Evolutionary conservation across 306 rosid species (phyloP).

Genomic region (Medicago ruthenica): DNA sequence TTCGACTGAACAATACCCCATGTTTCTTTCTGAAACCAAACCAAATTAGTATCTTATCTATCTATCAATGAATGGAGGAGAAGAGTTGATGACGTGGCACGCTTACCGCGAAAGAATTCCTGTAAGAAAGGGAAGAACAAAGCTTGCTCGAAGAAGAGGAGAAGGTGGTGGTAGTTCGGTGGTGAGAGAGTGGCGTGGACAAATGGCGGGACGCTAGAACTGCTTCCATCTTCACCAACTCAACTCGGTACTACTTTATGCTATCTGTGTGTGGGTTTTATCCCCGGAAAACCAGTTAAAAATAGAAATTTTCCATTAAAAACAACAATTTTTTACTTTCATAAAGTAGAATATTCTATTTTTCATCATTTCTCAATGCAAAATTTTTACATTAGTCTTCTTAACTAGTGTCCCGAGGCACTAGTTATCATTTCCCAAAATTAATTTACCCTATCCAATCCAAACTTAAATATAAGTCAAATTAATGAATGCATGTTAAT

Average conservation of each 20-base stretch:
- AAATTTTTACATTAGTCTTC: too few relatives aligned
- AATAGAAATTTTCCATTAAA: too few relatives aligned
- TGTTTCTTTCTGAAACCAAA: conserved; percentile 65
- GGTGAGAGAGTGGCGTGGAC: conserved; percentile 50
- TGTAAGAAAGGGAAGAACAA: conserved; percentile 64
- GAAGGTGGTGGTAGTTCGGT: conserved; percentile 29
- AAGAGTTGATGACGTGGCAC: background rate
- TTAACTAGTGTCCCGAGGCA: too few relatives aligned
- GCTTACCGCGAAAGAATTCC: conserved; percentile 80
- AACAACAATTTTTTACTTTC: too few relatives aligned
- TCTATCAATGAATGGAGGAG: background rate
- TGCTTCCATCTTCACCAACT: conserved; percentile 66
- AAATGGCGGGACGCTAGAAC: conserved; percentile 78
- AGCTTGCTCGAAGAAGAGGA: conserved; percentile 45
- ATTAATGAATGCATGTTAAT: too few relatives aligned
- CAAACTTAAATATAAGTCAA: too few relatives aligned
- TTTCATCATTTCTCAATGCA: too few relatives aligned
- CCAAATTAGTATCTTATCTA: background rate
- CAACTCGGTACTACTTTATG: background rate
- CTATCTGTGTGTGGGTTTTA: conserved; percentile 22
- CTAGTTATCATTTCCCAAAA: too few relatives aligned
- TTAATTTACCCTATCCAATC: too few relatives aligned
- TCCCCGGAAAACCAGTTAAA: too few relatives aligned
- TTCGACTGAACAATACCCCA: conserved; percentile 89
- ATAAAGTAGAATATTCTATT: too few relatives aligned